phyloP scores from a whole-genome alignment of 169 alveolate species.

The Plasmodium sp. region DNA sequence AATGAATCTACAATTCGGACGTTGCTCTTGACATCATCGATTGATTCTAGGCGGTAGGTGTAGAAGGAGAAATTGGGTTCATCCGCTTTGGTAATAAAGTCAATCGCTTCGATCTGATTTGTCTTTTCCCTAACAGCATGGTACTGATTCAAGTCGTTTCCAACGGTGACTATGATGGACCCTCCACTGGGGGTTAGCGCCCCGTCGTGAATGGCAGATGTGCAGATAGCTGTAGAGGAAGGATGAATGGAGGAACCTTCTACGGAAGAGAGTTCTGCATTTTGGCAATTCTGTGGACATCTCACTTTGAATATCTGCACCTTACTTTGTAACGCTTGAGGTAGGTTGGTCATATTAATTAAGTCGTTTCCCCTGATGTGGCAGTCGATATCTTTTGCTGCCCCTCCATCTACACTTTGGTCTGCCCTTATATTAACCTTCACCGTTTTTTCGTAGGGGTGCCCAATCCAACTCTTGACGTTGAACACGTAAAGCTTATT shows the following conservation, averaged over 20 bases:
- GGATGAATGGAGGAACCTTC: conserved; percentile 91
- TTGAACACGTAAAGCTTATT: conserved; percentile 82
- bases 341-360: conserved; percentile 75
- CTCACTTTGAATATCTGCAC: conserved; percentile 84
- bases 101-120: conserved; percentile 74
- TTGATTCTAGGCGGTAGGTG: conserved; percentile 83
- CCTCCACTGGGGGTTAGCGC: conserved; percentile 90
- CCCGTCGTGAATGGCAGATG: conserved; percentile 91
- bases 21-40: conserved; percentile 88
- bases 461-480: conserved; percentile 89
- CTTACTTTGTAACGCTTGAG: conserved; percentile 38
- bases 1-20: conserved; percentile 91
- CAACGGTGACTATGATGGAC: conserved; percentile 86
- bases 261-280: conserved; percentile 80
- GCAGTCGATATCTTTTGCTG: conserved; percentile 89
- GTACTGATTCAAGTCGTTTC: conserved; percentile 82
- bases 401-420: conserved; percentile 73
- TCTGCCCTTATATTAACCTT: conserved; percentile 81
- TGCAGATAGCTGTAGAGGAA: conserved; percentile 90
- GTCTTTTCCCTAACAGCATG: conserved; percentile 73
- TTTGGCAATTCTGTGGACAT: conserved; percentile 89
- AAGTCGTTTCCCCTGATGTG: conserved; percentile 87
- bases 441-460: conserved; percentile 83
- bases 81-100: conserved; percentile 77
- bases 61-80: conserved; percentile 76